A percentile compares a stretch with the other conserved stretches of the same genome.
These are phyloP conservation scores for Pseudoturritis turrita DNA, from an alignment of 345 rosid species.

Conservation along the genomic window DNA sequence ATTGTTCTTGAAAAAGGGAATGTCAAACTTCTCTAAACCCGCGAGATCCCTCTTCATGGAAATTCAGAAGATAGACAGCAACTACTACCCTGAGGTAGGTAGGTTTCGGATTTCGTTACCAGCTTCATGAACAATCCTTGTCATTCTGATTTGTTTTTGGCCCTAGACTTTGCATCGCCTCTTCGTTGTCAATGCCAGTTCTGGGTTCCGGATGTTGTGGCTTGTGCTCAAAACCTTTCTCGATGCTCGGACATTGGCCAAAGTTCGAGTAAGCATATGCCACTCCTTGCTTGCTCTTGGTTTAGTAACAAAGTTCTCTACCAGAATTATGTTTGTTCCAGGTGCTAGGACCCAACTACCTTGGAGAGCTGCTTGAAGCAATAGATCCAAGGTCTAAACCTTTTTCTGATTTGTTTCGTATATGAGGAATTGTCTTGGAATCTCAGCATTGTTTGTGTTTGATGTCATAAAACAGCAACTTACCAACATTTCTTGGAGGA, in stretches of 20 bases:
- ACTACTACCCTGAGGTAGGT: constrained; percentile 83
- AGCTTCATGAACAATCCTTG: background rate
- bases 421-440: background rate
- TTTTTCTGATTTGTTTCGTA: background rate
- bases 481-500: constrained; percentile 94
- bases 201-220: constrained; percentile 91
- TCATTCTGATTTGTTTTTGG: background rate
- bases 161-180: constrained; percentile 73
- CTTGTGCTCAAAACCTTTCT: constrained; percentile 91
- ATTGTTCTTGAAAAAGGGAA: constrained; percentile 44
- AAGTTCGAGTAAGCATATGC: constrained; percentile 61
- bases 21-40: constrained; percentile 72
- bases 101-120: background rate
- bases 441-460: constrained; percentile 1
- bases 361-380: constrained; percentile 64
- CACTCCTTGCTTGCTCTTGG: background rate
- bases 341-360: constrained; percentile 80
- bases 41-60: constrained; percentile 71
- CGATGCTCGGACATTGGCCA: constrained; percentile 70
- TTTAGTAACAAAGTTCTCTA: background rate
- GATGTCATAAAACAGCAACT: constrained; percentile 51
- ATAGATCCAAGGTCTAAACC: constrained; percentile 62
- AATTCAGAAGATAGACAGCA: constrained; percentile 72
- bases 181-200: constrained; percentile 83
- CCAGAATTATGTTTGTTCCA: constrained; percentile 25